phyloP scores from a whole-genome alignment of 257 asterid species.

The Solanum peruvianum region DNA sequence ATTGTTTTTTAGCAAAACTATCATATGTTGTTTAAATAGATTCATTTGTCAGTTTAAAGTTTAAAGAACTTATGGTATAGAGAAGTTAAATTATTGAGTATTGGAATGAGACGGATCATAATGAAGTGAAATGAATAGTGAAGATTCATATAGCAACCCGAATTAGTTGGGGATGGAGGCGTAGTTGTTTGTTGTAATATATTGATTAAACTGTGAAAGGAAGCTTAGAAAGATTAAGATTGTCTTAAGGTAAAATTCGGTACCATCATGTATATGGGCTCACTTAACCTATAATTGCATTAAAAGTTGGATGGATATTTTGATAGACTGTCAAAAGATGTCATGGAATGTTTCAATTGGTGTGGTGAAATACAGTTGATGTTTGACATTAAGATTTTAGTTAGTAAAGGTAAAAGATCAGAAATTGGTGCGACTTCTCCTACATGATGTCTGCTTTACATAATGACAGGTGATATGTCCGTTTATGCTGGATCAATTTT shows the following conservation, averaged over 20 bases:
- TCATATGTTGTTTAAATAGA: background rate
- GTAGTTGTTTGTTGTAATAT: background rate
- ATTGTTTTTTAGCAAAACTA: background rate
- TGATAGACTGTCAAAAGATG: background rate
- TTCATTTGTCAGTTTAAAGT: background rate
- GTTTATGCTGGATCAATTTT: conserved; percentile 84
- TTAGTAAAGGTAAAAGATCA: background rate
- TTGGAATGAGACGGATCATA: background rate
- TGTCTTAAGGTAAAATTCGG: background rate
- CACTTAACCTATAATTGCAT: background rate
- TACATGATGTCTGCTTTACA: background rate
- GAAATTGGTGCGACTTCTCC: background rate
- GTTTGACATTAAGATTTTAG: background rate
- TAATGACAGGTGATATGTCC: conserved; percentile 70
- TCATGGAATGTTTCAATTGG: background rate
- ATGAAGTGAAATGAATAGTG: background rate
- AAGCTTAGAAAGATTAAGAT: background rate
- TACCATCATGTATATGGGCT: background rate
- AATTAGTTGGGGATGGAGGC: background rate
- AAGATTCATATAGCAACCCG: background rate
- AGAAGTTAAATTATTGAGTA: background rate
- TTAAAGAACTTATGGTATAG: background rate
- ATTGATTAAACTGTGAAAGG: background rate
- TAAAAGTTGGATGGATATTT: background rate
- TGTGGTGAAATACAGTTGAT: background rate